These are phyloP conservation scores for Isoetes engelmannii DNA, from an alignment of 83 land plant species.

Conservation along the genomic window DNA sequence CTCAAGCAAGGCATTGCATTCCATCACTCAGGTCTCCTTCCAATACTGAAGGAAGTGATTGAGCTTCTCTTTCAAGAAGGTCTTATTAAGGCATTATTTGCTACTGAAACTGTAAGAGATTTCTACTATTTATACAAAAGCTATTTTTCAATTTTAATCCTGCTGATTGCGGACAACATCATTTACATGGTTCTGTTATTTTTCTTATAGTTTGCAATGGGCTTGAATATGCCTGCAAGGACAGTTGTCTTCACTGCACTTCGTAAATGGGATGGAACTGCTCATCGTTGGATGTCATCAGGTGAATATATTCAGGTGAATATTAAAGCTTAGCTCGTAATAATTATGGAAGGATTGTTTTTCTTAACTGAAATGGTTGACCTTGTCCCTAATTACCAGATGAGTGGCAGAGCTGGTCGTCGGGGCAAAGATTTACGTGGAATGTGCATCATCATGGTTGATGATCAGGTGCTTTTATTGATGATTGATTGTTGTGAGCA, in stretches of 20 bases:
- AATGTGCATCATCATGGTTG: constrained; percentile 76
- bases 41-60: constrained; percentile 73
- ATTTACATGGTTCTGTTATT: neutral
- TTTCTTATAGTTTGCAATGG: constrained; percentile 76
- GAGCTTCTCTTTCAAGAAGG: constrained; percentile 92
- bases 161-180: neutral
- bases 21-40: constrained; percentile 90
- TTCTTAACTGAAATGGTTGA: neutral
- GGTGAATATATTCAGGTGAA: constrained; percentile 86
- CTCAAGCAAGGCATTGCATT: constrained; percentile 76
- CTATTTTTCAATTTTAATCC: neutral
- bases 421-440: constrained; percentile 91
- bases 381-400: constrained; percentile 29
- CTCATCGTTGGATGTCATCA: constrained; percentile 68
- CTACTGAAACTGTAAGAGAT: constrained; percentile 69
- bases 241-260: constrained; percentile 83
- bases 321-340: too few relatives aligned
- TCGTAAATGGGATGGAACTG: constrained; percentile 89
- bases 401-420: constrained; percentile 94
- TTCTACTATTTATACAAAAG: neutral
- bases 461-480: constrained; percentile 53
- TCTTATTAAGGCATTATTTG: constrained; percentile 83
- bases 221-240: constrained; percentile 90
- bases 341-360: too few relatives aligned
- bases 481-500: neutral